Conservation (phyloP, 768 basidiomycete species). For the Pholiota microspora region DNA sequence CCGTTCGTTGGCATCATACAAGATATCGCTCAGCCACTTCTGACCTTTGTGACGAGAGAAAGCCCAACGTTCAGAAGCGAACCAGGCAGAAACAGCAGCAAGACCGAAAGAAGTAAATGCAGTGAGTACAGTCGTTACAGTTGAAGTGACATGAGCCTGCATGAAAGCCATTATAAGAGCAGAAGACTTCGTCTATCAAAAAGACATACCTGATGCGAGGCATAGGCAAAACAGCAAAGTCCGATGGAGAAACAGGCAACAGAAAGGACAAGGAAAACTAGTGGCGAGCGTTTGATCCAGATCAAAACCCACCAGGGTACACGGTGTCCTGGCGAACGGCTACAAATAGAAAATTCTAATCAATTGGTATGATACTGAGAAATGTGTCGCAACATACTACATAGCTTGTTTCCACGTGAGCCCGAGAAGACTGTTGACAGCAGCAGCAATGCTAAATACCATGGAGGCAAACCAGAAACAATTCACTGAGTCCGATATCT, state of each 20-base stretch:
- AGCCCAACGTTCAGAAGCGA: slow-evolving; percentile 66
- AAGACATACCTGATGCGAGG: slow-evolving; percentile 59
- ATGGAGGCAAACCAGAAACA: slow-evolving; percentile 73
- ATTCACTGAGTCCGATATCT: slow-evolving; percentile 55
- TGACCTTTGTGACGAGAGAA: slow-evolving; percentile 61
- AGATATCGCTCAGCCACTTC: slow-evolving; percentile 68
- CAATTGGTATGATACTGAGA: slow-evolving; percentile 4
- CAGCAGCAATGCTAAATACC: slow-evolving; percentile 75
- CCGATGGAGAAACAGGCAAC: slow-evolving; percentile 83
- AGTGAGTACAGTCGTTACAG: slow-evolving; percentile 75
- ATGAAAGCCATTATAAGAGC: not conserved
- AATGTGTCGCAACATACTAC: slow-evolving; percentile 53
- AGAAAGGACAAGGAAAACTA: slow-evolving; percentile 81
- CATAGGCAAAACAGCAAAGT: slow-evolving; percentile 73
- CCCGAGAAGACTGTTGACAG: slow-evolving; percentile 75
- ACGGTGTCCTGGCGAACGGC: slow-evolving; percentile 72
- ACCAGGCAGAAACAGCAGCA: slow-evolving; percentile 70
- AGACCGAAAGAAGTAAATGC: slow-evolving; percentile 72
- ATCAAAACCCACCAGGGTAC: slow-evolving; percentile 84
- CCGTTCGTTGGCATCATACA: slow-evolving; percentile 41
- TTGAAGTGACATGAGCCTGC: slow-evolving; percentile 60
- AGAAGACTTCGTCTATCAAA: not conserved
- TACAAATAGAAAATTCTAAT: slow-evolving; percentile 21
- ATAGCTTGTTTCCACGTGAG: slow-evolving; percentile 81
- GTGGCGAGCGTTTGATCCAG: slow-evolving; percentile 83